These are phyloP conservation scores for Acephala macrosclerotiorum DNA, from an alignment of 2,329 filamentous ascomycete species.

Conservation along the genomic window DNA sequence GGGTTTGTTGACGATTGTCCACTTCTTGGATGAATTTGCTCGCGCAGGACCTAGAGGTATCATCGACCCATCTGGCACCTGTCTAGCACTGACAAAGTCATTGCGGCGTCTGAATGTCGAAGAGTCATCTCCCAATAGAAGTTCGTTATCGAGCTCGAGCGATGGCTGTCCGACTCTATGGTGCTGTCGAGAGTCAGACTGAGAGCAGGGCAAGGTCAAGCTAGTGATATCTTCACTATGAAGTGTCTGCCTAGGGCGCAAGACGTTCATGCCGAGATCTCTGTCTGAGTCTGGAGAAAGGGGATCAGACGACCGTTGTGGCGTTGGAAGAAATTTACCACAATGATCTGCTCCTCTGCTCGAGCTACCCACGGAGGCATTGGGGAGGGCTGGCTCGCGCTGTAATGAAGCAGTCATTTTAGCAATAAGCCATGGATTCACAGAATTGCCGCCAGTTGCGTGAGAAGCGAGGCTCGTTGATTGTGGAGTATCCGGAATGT, in stretches of 20 bases:
- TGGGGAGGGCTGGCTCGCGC: neutral
- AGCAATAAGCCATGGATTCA: conserved; percentile 52
- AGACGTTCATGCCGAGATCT: neutral
- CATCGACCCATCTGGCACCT: conserved; percentile 23
- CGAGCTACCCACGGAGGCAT: neutral
- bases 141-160: conserved; percentile 17
- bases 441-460: conserved; percentile 8
- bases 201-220: neutral
- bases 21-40: conserved; percentile 15
- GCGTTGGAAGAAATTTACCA: conserved; percentile 20
- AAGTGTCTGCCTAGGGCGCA: conserved; percentile 11
- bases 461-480: neutral
- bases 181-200: neutral
- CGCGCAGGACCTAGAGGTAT: conserved; percentile 24
- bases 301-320: conserved; percentile 29
- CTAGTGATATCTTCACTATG: conserved; percentile 17
- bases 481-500: conserved; percentile 7
- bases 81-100: conserved; percentile 39
- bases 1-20: conserved; percentile 31
- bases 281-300: conserved; percentile 12
- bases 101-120: conserved; percentile 20
- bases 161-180: neutral
- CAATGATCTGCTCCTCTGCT: neutral
- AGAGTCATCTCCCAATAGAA: conserved; percentile 20
- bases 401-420: conserved; percentile 45